phyloP scores from a whole-genome alignment of 2,329 filamentous ascomycete genomes.

The Aspergillus bombycis region DNA sequence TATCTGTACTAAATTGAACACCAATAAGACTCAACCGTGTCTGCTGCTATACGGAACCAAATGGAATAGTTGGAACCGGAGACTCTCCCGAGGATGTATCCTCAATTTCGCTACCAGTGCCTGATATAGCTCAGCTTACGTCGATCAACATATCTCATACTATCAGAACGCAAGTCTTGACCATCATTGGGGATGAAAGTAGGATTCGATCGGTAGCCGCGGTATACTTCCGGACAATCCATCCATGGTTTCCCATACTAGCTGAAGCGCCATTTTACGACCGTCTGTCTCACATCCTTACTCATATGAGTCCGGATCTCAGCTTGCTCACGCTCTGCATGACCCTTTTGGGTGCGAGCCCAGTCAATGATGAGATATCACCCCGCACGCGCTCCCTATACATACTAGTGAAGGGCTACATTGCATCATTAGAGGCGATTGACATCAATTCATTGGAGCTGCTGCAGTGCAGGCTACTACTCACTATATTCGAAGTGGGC shows the following conservation, averaged over 20 bases:
- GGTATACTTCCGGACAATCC: constrained; percentile 4
- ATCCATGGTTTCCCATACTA: constrained; percentile 3
- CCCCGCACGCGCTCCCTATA: constrained; percentile 1
- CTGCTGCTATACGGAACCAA: neutral
- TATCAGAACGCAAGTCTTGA: neutral
- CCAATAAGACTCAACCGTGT: constrained; percentile 2
- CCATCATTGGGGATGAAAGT: neutral
- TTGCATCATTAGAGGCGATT: neutral
- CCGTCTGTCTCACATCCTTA: neutral
- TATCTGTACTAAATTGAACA: neutral
- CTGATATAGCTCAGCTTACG: neutral
- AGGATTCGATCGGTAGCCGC: neutral
- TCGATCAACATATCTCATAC: neutral
- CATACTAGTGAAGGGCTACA: constrained; percentile 1
- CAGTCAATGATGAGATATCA: neutral
- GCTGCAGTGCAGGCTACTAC: neutral
- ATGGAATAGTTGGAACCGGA: neutral
- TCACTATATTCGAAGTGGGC: constrained; percentile 5
- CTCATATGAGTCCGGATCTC: neutral
- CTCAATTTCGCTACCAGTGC: neutral
- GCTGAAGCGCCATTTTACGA: neutral
- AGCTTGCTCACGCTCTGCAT: constrained; percentile 2
- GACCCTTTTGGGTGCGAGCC: neutral
- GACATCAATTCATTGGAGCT: neutral
- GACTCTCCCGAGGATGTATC: neutral